phyloP scores from a whole-genome alignment of 176 grass and related monocot species.

The Thinopyrum elongatum region DNA sequence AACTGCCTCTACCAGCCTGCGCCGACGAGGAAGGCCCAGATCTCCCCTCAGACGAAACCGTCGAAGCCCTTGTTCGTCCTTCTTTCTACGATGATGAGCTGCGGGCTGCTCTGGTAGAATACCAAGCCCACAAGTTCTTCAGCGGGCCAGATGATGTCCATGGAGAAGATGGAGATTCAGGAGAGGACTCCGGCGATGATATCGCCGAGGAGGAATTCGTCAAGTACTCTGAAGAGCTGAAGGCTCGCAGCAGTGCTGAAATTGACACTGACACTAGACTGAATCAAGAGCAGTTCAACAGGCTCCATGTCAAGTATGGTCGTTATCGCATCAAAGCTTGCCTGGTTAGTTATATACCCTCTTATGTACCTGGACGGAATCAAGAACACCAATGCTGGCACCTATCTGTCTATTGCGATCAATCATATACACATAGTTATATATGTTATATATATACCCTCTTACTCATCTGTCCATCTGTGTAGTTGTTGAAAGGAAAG shows the following conservation, averaged over 20 bases:
- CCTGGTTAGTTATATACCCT: neutral
- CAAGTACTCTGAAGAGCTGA: neutral
- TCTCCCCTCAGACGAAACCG: neutral
- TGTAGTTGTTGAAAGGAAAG: neutral
- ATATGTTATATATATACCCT: too few relatives aligned
- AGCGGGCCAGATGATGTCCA: neutral
- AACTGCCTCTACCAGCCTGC: neutral
- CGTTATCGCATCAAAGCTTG: neutral
- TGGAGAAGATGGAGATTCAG: neutral
- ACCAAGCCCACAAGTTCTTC: neutral
- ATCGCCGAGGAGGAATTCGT: neutral
- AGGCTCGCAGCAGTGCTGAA: neutral
- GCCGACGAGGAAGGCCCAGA: neutral
- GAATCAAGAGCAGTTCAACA: neutral
- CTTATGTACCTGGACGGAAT: too few relatives aligned
- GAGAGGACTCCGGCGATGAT: neutral
- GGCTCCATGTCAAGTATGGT: neutral
- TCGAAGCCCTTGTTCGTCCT: neutral
- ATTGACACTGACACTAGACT: neutral
- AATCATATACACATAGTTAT: too few relatives aligned
- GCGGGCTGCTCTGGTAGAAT: neutral
- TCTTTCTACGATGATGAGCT: neutral
- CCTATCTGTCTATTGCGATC: too few relatives aligned
- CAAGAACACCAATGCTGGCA: too few relatives aligned
- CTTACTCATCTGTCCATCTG: too few relatives aligned